Evolutionary conservation across 768 basidiomycete species (phyloP), one percentile per base, ranked within the genome.

Genomic region (Piloderma croceum): DNA sequence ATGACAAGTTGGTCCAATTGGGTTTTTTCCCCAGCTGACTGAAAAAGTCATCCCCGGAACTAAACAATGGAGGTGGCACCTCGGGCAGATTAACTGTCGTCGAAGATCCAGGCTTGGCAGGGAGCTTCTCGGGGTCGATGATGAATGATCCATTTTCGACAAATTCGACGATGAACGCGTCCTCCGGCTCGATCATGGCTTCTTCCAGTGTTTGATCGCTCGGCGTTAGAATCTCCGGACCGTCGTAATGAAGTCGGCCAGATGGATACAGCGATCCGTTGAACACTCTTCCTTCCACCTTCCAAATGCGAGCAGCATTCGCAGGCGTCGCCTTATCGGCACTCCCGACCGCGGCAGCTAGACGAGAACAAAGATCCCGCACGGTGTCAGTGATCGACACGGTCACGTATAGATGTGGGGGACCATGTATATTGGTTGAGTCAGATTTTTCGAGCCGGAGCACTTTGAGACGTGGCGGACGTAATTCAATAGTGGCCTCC

Each of bases 131-230:
- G 23, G 7, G 22, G 34, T 76, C 71, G 3, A 74, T 63, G 17
- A 80, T 52, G 86, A 86, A 90, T 13, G 65, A 64, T 31, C 69
- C 73, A n/a, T 67, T 52, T 24, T 62, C 55, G 51, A 77, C 75
- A 54, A 83, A 74, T 51, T 96, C 91, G n/a, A 91, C 75, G 2
- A 81, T 76, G 59, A 92, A 82, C 2, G 70, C 64, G 53, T 91
- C 88, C 19, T 76, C 81, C 3, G 69, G 65, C 43, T 76, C 65
- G 21, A 86, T 65, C 31, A 69, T 59, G 3, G 69, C 72, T 19
- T 83, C 82, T 34, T 78, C 79, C 11, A 88, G 59, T 1, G 71
- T 73, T 48, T 65, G 69, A 33, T 70, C 58, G 36, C 61, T 69
- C 24, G 66, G 65, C 17, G 69, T 67, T 6, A 81, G 47, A 29